Conservation (phyloP, 2,329 filamentous ascomycete species). For the Beauveria sp. region DNA sequence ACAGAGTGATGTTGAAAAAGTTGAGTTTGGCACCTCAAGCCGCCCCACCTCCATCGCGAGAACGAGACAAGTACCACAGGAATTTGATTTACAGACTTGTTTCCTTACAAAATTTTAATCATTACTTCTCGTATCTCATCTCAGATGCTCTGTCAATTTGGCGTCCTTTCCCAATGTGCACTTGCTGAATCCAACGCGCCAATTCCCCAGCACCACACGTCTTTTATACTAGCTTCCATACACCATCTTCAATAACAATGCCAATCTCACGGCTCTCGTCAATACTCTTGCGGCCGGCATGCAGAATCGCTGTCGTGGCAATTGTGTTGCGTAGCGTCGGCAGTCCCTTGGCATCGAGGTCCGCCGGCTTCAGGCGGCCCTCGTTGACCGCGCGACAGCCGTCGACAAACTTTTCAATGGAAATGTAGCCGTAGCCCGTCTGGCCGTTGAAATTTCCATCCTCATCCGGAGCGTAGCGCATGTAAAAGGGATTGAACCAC, state of each 20-base stretch:
- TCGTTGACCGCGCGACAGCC: constrained; percentile 73
- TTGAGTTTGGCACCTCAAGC: not conserved
- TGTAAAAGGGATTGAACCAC: constrained; percentile 95
- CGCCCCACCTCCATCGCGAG: not conserved
- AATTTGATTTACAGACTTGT: not conserved
- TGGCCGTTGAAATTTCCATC: constrained; percentile 91
- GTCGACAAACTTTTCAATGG: constrained; percentile 93
- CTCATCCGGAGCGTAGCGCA: constrained; percentile 90
- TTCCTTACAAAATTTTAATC: not conserved
- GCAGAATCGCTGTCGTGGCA: constrained; percentile 83
- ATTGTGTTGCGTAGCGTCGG: constrained; percentile 86
- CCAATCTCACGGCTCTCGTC: constrained; percentile 74
- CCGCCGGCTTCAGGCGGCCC: constrained; percentile 61
- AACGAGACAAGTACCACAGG: no score
- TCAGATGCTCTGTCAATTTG: not conserved
- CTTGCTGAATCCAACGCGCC: not conserved
- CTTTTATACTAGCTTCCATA: constrained; percentile 56
- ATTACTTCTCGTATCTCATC: not conserved
- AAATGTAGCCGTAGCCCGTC: constrained; percentile 87
- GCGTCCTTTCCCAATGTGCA: no score
- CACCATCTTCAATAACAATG: constrained; percentile 58
- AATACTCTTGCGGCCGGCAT: constrained; percentile 76
- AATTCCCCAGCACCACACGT: not conserved
- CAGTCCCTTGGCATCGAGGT: constrained; percentile 71
- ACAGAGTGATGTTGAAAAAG: no score